Evolutionary conservation across 108 stramenopile genomes (phyloP).

Genomic region (Epithemia pelagica): DNA sequence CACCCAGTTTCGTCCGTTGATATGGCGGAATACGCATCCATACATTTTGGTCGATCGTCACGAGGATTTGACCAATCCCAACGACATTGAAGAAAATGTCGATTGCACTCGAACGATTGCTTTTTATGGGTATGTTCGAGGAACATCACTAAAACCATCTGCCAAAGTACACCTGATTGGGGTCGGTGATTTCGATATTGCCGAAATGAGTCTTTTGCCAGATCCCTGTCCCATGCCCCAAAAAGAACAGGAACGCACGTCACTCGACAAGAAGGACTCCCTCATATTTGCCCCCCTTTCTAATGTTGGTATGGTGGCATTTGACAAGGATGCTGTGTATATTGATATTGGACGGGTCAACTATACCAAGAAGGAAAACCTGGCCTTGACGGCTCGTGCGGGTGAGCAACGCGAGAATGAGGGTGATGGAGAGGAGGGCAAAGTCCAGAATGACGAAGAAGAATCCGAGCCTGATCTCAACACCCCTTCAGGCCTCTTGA

Average conservation of each 20-base stretch:
- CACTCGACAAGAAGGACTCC: constrained; percentile 83
- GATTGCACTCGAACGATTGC: constrained; percentile 74
- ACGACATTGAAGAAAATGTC: constrained; percentile 69
- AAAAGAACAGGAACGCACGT: constrained; percentile 64
- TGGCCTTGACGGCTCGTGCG: constrained; percentile 30
- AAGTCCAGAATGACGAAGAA: constrained; percentile 14
- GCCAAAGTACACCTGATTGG: constrained; percentile 92
- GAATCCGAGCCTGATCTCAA: constrained; percentile 35
- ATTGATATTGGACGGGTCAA: constrained; percentile 90
- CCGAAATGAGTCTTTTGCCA: constrained; percentile 51
- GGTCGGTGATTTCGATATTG: constrained; percentile 89
- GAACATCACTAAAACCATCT: constrained; percentile 85
- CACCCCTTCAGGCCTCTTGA: constrained; percentile 69
- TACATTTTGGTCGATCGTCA: constrained; percentile 93
- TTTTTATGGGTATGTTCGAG: constrained; percentile 95
- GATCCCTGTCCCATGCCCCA: constrained; percentile 85
- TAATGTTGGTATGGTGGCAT: constrained; percentile 87
- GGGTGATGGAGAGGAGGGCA: constrained; percentile 16
- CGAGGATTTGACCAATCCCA: constrained; percentile 86
- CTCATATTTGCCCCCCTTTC: constrained; percentile 93
- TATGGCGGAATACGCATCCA: constrained; percentile 97
- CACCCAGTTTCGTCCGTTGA: constrained; percentile 83
- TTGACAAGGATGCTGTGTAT: constrained; percentile 96
- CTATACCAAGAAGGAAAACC: constrained; percentile 80
- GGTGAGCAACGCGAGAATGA: constrained; percentile 5